Conservation (phyloP, 305 asterid species). For the Lippia alba region DNA sequence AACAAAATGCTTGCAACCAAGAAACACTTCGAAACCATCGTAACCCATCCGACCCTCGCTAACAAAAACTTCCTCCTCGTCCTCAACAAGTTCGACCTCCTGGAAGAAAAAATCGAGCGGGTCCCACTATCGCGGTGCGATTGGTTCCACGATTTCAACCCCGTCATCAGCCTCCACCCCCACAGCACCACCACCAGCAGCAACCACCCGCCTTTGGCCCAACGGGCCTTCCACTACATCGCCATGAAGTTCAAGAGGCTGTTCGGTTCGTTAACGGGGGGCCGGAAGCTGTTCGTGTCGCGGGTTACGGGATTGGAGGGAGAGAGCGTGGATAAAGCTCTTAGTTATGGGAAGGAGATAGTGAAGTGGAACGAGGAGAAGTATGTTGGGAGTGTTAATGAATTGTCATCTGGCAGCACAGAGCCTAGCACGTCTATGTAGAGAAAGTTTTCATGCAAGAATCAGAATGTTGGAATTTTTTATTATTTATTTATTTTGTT, state of each 20-base stretch:
- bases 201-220: slow-evolving; percentile 61
- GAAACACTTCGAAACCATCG: slow-evolving; percentile 63
- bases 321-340: slow-evolving; percentile 67
- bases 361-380: slow-evolving; percentile 74
- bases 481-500: too few relatives aligned
- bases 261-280: slow-evolving; percentile 52
- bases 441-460: background rate
- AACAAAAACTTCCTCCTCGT: slow-evolving; percentile 64
- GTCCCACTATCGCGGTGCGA: slow-evolving; percentile 66
- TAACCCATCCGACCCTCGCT: slow-evolving; percentile 59
- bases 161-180: slow-evolving; percentile 55
- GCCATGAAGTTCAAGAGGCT: slow-evolving; percentile 75
- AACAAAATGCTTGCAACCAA: slow-evolving; percentile 79
- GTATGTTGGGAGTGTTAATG: slow-evolving; percentile 40
- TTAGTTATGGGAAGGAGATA: slow-evolving; percentile 65
- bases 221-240: slow-evolving; percentile 71
- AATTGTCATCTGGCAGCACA: slow-evolving; percentile 59
- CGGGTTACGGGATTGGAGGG: slow-evolving; percentile 64
- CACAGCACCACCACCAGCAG: slow-evolving; percentile 39
- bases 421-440: slow-evolving; percentile 64
- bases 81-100: slow-evolving; percentile 76
- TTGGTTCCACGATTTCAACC: slow-evolving; percentile 77
- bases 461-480: background rate
- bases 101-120: slow-evolving; percentile 65
- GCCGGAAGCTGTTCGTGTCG: slow-evolving; percentile 67